Percentiles rank a stretch among this genome's conserved stretches.
These are phyloP conservation scores for Megacollybia marginata DNA, from an alignment of 768 basidiomycete genomes.

Conservation along the genomic window DNA sequence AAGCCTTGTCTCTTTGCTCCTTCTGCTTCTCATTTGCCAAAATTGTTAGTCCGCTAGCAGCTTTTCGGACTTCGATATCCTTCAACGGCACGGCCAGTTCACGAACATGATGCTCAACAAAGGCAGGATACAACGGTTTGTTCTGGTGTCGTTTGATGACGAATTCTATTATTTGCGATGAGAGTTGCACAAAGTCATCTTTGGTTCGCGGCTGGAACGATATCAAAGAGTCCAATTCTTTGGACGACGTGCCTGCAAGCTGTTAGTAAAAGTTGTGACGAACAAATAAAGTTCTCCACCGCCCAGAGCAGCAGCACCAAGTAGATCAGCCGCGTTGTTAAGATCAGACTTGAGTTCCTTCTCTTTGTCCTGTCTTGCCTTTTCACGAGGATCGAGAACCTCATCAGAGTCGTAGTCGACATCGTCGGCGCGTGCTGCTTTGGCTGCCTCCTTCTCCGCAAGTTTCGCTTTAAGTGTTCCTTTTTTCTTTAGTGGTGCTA, in stretches of 20 bases:
- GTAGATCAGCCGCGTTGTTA: slow-evolving; percentile 71
- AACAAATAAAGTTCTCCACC: slow-evolving; percentile 33
- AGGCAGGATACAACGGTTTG: slow-evolving; percentile 77
- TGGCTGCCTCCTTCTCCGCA: slow-evolving; percentile 83
- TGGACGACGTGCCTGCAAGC: slow-evolving; percentile 52
- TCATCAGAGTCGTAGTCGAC: slow-evolving; percentile 57
- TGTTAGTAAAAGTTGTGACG: background rate
- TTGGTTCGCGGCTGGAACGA: slow-evolving; percentile 81
- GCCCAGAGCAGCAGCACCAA: slow-evolving; percentile 64
- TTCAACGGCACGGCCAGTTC: slow-evolving; percentile 71
- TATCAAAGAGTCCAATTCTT: slow-evolving; percentile 64
- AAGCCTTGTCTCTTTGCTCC: slow-evolving; percentile 77
- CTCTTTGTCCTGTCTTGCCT: slow-evolving; percentile 71
- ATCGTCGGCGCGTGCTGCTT: slow-evolving; percentile 41
- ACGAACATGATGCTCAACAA: slow-evolving; percentile 79
- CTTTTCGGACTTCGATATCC: slow-evolving; percentile 90
- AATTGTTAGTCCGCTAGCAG: slow-evolving; percentile 73
- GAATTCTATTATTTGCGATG: slow-evolving; percentile 63
- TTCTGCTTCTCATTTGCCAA: slow-evolving; percentile 95
- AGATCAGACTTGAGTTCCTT: slow-evolving; percentile 84
- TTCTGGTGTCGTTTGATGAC: slow-evolving; percentile 72
- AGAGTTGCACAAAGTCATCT: slow-evolving; percentile 77
- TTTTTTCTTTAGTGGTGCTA: slow-evolving; percentile 82
- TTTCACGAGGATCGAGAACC: slow-evolving; percentile 74
- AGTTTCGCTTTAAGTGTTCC: slow-evolving; percentile 87